These are phyloP conservation scores for Musa schizocarpa DNA, from an alignment of 176 grass and related monocot genomes.

Conservation along the genomic window DNA sequence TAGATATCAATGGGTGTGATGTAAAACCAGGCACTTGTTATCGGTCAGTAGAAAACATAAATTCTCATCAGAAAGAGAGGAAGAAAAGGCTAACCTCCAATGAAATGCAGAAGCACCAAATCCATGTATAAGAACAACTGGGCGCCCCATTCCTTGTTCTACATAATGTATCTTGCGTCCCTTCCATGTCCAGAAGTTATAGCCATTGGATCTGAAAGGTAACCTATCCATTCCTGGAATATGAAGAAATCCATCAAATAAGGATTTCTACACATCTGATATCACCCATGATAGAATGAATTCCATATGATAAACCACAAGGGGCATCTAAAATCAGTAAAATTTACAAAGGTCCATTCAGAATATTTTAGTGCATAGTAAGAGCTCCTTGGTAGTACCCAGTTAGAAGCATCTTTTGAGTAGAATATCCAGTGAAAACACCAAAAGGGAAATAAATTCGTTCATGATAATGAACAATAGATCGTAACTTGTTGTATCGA, in stretches of 20 bases:
- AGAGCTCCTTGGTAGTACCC: not conserved
- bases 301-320: not conserved
- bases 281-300: not conserved
- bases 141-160: constrained; percentile 55
- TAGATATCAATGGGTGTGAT: not conserved
- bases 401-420: too few species aligned
- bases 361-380: not conserved
- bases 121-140: constrained; percentile 83
- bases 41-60: not conserved
- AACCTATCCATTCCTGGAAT: constrained; percentile 51
- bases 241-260: not conserved
- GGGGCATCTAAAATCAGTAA: too few species aligned
- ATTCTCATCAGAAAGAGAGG: not conserved
- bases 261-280: not conserved
- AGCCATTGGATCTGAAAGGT: constrained; percentile 80
- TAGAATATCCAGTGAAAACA: too few species aligned
- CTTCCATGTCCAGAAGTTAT: constrained; percentile 94
- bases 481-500: too few species aligned
- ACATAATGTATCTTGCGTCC: constrained; percentile 83
- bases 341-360: not conserved
- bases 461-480: too few species aligned
- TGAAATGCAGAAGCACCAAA: constrained; percentile 96
- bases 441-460: too few species aligned
- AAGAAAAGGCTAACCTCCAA: constrained; percentile 52
- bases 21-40: not conserved